Base-by-base conservation (phyloP, 2,329 filamentous ascomycete species). In the Colletotrichum liriopes region DNA sequence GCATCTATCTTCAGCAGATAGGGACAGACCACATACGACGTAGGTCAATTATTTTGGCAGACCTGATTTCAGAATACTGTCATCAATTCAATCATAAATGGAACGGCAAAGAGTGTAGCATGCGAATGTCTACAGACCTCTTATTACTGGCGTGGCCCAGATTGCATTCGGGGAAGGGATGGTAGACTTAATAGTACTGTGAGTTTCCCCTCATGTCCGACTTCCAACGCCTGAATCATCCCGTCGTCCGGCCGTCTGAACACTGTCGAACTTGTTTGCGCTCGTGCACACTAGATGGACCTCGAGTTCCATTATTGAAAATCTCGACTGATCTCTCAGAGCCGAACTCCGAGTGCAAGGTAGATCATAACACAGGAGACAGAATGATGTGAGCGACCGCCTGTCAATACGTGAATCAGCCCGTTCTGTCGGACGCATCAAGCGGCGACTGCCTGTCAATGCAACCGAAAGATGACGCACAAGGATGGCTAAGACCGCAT, bases 291-390 rank as follows among this genome's bases (percentile, higher is more conserved):
- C 3, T 6, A 8, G 43, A 26, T 4, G 37, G 23, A 45, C 4
- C n/a, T 41, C 51, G 65, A 41, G 51, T 59, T 43, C 29, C 41
- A 41, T 5, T 2, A 12, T 43, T 8, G 3, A 39, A 37, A 18
- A 7, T 12, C 37, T 52, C 18, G 12, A 4, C 20, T 18, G 3
- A 35, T 23, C 39, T 26, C 56, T n/a, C 20, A 11, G 52, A 16
- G 69, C 52, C 65, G 65, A 63, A 52, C 20, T 58, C 58, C 65
- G 58, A 72, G 51, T 18, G 52, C 52, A 58, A 63, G 43, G 43
- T n/a, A 63, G 65, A 68, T 69, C 51, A 54, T 45, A 23, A 35
- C 23, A 49, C 39, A 47, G 5, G 23, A 16, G 51, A 26, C 6
- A 8, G 14, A 1, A 5, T 8, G 41, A 39, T 7, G 35, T n/a